A percentile compares a stretch with the other conserved stretches of the same genome.
These are phyloP conservation scores for Holtermannia corniformis DNA, from an alignment of 768 basidiomycete species.

Conservation along the genomic window DNA sequence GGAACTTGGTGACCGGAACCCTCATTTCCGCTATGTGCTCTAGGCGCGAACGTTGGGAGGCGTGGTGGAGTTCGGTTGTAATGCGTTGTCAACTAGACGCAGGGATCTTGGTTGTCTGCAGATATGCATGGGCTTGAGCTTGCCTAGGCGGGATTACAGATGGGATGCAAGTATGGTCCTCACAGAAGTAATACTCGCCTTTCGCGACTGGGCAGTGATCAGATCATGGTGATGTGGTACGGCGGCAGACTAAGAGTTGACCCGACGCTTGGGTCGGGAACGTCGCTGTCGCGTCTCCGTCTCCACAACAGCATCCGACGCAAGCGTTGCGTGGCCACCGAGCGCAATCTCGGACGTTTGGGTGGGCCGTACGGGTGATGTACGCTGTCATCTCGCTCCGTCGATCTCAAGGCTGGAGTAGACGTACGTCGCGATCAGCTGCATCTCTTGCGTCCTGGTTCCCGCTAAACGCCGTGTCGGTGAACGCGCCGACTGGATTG, in stretches of 20 bases:
- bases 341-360: slow-evolving; percentile 4
- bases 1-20: slow-evolving; percentile 21
- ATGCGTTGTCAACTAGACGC: too few species aligned
- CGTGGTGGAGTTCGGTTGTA: too few species aligned
- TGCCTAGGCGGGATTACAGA: too few species aligned
- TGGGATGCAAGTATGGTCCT: too few species aligned
- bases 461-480: not conserved
- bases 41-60: too few species aligned
- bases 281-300: not conserved
- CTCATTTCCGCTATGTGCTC: slow-evolving; percentile 18
- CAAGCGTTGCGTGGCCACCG: slow-evolving; percentile 14
- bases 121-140: too few species aligned
- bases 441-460: not conserved
- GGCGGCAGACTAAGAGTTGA: not conserved
- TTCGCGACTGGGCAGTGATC: too few species aligned
- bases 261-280: not conserved
- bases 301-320: slow-evolving; percentile 5
- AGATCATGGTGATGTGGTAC: too few species aligned
- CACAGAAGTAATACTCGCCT: too few species aligned
- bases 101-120: too few species aligned
- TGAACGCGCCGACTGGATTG: not conserved
- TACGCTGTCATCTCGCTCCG: slow-evolving; percentile 10
- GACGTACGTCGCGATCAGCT: not conserved
- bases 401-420: not conserved
- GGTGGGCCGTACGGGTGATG: slow-evolving; percentile 1